phyloP scores from a whole-genome alignment of 352 stramenopile genomes.

The Phytophthora uliginosa region DNA sequence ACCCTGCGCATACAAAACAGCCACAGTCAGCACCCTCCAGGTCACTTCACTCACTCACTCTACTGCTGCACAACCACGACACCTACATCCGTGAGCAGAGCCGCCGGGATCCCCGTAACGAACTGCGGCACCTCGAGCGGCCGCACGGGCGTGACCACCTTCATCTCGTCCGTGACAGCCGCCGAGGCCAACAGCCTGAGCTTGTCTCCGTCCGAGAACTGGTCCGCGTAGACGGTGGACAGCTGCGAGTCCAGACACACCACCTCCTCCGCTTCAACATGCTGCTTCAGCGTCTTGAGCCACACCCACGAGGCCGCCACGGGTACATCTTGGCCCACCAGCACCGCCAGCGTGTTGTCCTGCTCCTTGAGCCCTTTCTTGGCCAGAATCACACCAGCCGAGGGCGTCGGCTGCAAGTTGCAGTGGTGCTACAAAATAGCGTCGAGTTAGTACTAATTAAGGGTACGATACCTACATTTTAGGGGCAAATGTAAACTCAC shows the following conservation, averaged over 20 bases:
- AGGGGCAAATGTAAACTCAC: conserved; percentile 30
- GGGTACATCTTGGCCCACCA: conserved; percentile 56
- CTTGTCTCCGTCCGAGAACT: conserved; percentile 39
- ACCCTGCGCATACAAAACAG: conserved; percentile 37
- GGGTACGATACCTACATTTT: not conserved
- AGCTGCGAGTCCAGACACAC: conserved; percentile 75
- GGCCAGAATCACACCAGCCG: conserved; percentile 48
- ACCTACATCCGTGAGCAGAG: conserved; percentile 66
- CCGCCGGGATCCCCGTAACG: conserved; percentile 57
- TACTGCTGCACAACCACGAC: not conserved
- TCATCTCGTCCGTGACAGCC: conserved; percentile 33
- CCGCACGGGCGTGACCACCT: conserved; percentile 45
- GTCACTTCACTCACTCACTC: no score
- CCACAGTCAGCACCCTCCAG: conserved; percentile 1
- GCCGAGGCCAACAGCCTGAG: conserved; percentile 61
- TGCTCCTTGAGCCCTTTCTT: conserved; percentile 39
- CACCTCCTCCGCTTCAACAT: conserved; percentile 54
- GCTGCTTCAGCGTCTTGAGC: conserved; percentile 49
- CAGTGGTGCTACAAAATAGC: conserved; percentile 33
- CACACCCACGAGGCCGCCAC: conserved; percentile 59
- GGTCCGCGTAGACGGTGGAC: conserved; percentile 62
- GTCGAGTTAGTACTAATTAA: not conserved
- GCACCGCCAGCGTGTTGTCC: conserved; percentile 49
- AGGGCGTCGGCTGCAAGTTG: conserved; percentile 11
- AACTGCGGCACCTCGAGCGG: conserved; percentile 71